Evolutionary conservation across 78 protist genomes (phyloP).

Genomic region (Guillardia theta): DNA sequence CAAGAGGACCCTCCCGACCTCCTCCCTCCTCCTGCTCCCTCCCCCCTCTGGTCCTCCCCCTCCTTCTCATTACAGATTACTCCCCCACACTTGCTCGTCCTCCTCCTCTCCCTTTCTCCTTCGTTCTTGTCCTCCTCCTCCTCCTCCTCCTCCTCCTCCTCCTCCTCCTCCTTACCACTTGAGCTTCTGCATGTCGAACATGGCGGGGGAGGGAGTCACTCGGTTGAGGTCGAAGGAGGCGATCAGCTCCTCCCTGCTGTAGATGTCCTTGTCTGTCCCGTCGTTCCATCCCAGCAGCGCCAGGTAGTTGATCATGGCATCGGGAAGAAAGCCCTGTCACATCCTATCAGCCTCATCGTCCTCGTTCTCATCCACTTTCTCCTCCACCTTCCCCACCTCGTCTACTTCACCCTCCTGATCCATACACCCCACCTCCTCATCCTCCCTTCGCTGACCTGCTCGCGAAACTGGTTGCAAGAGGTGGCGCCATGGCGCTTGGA

Average conservation of each 20-base stretch:
- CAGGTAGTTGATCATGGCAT: conserved; percentile 55
- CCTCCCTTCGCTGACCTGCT: not conserved
- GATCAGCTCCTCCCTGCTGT: conserved; percentile 32
- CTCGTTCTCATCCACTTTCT: not conserved
- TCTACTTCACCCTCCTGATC: not conserved
- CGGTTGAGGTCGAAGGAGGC: conserved; percentile 27
- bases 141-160: no score
- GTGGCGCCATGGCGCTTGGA: conserved; percentile 53
- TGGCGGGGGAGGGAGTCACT: conserved; percentile 44
- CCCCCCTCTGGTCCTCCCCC: no score
- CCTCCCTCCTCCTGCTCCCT: no score
- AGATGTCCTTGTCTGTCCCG: conserved; percentile 51
- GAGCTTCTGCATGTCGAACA: conserved; percentile 50
- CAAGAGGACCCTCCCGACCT: no score
- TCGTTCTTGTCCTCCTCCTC: no score
- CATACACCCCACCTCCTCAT: not conserved
- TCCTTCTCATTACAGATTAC: no score
- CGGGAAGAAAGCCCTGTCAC: not conserved
- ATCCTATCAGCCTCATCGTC: not conserved
- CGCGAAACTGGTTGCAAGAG: conserved; percentile 38
- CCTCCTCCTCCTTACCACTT: no score
- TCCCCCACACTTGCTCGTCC: no score
- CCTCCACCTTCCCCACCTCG: not conserved
- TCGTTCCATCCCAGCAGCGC: conserved; percentile 53
- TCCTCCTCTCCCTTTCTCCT: no score